Evolutionary conservation across 2,329 filamentous ascomycete species (phyloP).

Genomic region (Apiospora malaysiana): DNA sequence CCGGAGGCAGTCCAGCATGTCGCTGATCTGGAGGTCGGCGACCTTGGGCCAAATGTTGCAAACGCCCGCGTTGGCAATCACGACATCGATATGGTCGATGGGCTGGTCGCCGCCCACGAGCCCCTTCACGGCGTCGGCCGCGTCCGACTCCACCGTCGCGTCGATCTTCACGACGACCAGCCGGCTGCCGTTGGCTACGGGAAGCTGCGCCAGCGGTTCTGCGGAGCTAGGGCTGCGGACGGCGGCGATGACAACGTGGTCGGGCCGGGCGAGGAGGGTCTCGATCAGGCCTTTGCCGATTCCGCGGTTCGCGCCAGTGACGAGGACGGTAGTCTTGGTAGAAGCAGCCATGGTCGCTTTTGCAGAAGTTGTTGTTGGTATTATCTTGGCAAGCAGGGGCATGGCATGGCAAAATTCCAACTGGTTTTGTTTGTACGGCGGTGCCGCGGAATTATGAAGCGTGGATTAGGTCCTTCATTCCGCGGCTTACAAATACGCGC

Average conservation of each 20-base stretch:
- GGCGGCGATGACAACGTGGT: neutral
- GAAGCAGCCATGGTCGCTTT: too few species aligned
- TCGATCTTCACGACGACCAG: constrained; percentile 19
- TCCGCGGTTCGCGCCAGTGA: too few species aligned
- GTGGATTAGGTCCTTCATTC: too few species aligned
- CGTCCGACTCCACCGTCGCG: neutral
- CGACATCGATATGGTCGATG: constrained; percentile 1
- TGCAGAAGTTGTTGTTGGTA: too few species aligned
- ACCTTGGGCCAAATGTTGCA: neutral
- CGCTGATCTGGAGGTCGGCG: constrained; percentile 37
- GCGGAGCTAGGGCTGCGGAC: neutral
- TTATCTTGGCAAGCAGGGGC: too few species aligned
- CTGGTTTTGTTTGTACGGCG: too few species aligned
- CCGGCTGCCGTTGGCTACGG: neutral
- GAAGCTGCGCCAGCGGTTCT: neutral
- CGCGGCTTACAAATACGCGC: too few species aligned
- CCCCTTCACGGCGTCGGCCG: neutral
- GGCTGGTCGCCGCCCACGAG: neutral
- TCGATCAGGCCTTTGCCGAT: too few species aligned
- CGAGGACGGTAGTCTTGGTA: too few species aligned
- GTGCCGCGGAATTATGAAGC: too few species aligned
- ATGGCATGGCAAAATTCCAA: too few species aligned
- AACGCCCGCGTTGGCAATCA: constrained; percentile 3
- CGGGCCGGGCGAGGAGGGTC: too few species aligned
- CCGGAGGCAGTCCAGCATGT: constrained; percentile 45